Base-by-base conservation (phyloP, 345 rosid species). In the Salix suchowensis region DNA sequence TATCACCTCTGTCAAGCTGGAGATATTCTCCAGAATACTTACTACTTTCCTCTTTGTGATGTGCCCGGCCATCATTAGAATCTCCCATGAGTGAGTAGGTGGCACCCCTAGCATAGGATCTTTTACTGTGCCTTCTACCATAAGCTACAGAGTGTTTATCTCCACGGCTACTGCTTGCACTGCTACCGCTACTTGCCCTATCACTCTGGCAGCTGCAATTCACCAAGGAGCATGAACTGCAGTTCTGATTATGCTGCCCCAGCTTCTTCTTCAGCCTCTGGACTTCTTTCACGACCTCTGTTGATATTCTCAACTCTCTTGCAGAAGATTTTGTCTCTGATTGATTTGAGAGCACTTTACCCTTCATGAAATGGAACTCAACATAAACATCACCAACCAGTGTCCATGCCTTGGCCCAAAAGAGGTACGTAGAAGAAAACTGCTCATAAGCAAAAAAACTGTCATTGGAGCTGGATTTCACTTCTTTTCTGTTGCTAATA, bases 201-300 rank as follows among this genome's bases (percentile, higher is more conserved):
- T 91, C 98, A 84, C 91, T 88, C 82, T 84, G 91, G 83, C 98
- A 93, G 85, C 98, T 90, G 85, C 98, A 95, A 65, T 95, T 93
- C 58, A 91, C 91, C 82, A 95, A 84, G 67, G 94, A 95, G 83
- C 98, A 95, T 16, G 92, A 86, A 52, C 82, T 84, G 82, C 98
- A 95, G 68, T 89, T 93, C 84, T 85, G 83, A 79, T 84, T 79
- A 77, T 74, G 79, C 76, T 73, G 87, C 40, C 89, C 85, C 77
- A 95, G 85, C 86, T 88, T 95, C 81, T 76, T 91, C 88, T 88
- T 95, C 46, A 93, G 89, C 88, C 98, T 87, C 46, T 90, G 86
- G 54, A 95, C 94, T 86, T 95, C 98, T 84, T 91, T 89, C 72
- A 86, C 88, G 72, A 95, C 97, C 85, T 88, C 96, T 46, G 96